phyloP scores from a whole-genome alignment of 805 yeast genomes.

The Candida boidinii region DNA sequence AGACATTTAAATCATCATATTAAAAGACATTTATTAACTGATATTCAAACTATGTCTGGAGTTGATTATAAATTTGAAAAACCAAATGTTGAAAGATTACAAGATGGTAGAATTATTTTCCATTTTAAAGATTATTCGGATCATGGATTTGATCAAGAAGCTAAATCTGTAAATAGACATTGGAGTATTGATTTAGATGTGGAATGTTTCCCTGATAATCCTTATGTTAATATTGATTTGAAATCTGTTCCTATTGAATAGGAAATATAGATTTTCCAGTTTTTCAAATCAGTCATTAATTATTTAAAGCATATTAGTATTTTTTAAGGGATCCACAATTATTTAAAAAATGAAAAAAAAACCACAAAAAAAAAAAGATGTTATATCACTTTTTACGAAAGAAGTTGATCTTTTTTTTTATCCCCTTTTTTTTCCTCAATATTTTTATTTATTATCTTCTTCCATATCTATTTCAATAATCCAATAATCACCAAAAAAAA shows the following conservation, averaged over 20 bases:
- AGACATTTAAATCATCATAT: slow-evolving; percentile 67
- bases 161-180: slow-evolving; percentile 32
- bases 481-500: too few species aligned
- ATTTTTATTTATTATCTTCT: too few species aligned
- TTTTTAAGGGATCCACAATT: too few species aligned
- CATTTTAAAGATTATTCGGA: slow-evolving; percentile 46
- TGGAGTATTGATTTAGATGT: slow-evolving; percentile 58
- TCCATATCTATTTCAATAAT: too few species aligned
- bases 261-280: not conserved
- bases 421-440: too few species aligned
- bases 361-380: too few species aligned
- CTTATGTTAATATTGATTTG: slow-evolving; percentile 58
- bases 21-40: slow-evolving; percentile 54
- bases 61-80: slow-evolving; percentile 29
- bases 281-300: not conserved
- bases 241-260: slow-evolving; percentile 37
- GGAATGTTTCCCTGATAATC: slow-evolving; percentile 56
- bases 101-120: slow-evolving; percentile 46
- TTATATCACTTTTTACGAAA: too few species aligned
- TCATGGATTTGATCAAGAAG: slow-evolving; percentile 39
- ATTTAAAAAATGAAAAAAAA: too few species aligned
- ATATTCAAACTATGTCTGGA: slow-evolving; percentile 49
- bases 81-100: slow-evolving; percentile 36
- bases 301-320: too few species aligned
- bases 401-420: too few species aligned